Conservation (phyloP, 768 basidiomycete genomes). For the Amyloporia xantha region DNA sequence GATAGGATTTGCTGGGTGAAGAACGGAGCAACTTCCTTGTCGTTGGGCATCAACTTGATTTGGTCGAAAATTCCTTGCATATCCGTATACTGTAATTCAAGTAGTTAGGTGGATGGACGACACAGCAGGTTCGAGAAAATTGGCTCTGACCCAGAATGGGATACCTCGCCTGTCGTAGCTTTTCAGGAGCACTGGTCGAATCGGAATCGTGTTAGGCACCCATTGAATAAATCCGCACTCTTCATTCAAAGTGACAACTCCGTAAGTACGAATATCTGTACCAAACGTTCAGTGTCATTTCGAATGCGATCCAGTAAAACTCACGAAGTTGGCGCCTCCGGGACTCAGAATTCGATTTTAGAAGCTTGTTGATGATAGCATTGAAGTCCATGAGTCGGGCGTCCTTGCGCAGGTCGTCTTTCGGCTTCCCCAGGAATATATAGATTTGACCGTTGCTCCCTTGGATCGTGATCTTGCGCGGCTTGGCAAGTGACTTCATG, state of each 20-base stretch:
- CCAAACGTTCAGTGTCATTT: neutral
- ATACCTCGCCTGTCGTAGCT: constrained; percentile 52
- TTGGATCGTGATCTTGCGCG: constrained; percentile 80
- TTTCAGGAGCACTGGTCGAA: constrained; percentile 69
- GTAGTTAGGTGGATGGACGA: neutral
- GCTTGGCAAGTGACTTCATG: constrained; percentile 88
- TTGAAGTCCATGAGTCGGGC: constrained; percentile 98
- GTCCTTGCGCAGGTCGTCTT: constrained; percentile 96
- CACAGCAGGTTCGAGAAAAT: neutral
- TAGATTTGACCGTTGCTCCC: constrained; percentile 82
- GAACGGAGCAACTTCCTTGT: constrained; percentile 43
- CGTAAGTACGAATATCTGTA: constrained; percentile 90
- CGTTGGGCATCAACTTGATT: constrained; percentile 40
- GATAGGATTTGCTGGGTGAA: constrained; percentile 53
- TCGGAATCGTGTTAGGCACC: constrained; percentile 87
- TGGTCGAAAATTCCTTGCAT: constrained; percentile 40
- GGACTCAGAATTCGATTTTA: constrained; percentile 92
- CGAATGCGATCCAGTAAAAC: no score
- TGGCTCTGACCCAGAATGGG: constrained; percentile 40
- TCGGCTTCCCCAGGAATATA: constrained; percentile 93
- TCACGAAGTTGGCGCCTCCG: constrained; percentile 83
- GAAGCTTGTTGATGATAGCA: constrained; percentile 91
- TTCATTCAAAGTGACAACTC: constrained; percentile 97
- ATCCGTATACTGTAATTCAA: constrained; percentile 35
- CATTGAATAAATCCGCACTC: constrained; percentile 98